Conservation (phyloP, 192 early-diverging fungal species). For the Backusella morwellensis region DNA sequence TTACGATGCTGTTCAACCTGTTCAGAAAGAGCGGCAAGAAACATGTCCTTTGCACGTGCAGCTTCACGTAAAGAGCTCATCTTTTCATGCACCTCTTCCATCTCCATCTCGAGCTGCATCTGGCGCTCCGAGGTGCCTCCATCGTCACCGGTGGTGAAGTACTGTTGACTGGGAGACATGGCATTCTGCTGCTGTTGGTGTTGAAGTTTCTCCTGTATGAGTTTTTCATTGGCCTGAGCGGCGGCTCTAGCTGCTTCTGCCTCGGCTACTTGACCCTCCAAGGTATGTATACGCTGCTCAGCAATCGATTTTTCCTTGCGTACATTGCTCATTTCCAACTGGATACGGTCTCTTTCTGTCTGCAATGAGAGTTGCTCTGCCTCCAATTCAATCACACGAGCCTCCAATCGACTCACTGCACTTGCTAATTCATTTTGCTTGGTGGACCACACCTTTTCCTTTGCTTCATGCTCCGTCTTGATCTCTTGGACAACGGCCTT, state of each 20-base stretch:
- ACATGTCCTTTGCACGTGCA: slow-evolving; percentile 41
- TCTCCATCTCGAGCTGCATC: slow-evolving; percentile 30
- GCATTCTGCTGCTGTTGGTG: background rate
- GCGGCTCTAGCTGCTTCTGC: slow-evolving; percentile 35
- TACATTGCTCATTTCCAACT: slow-evolving; percentile 26
- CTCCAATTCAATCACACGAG: slow-evolving; percentile 17
- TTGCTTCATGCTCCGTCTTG: slow-evolving; percentile 13
- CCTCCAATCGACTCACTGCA: slow-evolving; percentile 9
- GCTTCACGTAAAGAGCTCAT: slow-evolving; percentile 32
- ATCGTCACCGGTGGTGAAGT: background rate
- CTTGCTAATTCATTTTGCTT: slow-evolving; percentile 7
- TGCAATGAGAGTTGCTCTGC: slow-evolving; percentile 12
- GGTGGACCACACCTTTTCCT: slow-evolving; percentile 5
- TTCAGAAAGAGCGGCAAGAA: slow-evolving; percentile 34
- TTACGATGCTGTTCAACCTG: slow-evolving; percentile 36
- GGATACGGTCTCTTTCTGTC: slow-evolving; percentile 37
- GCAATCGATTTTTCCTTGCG: slow-evolving; percentile 38
- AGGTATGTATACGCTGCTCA: slow-evolving; percentile 40
- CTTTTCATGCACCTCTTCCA: slow-evolving; percentile 43
- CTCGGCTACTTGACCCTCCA: slow-evolving; percentile 34
- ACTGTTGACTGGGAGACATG: background rate
- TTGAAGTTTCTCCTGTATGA: background rate
- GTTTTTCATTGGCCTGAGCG: slow-evolving; percentile 11
- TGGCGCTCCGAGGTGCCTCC: slow-evolving; percentile 9
- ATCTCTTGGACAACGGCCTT: slow-evolving; percentile 29